Percentiles rank a stretch among this genome's conserved stretches.
Evolutionary conservation across 345 rosid genomes (phyloP).

Genomic region (Melaleuca quinquenervia): DNA sequence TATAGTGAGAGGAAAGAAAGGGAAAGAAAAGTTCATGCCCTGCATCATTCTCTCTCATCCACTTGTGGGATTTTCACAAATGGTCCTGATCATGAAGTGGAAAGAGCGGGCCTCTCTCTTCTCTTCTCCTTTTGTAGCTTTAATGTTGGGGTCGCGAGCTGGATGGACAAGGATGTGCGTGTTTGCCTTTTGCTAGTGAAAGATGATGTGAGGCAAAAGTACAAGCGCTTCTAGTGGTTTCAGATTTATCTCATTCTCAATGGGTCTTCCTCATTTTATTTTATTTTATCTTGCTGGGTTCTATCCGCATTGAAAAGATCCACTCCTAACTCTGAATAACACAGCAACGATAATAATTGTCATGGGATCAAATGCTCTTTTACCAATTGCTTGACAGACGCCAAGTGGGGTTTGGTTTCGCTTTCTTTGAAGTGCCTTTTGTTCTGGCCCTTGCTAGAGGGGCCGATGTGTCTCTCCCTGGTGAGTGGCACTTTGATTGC

Average conservation of each 20-base stretch:
- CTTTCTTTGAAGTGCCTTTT: neutral
- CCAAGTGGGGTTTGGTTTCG: neutral
- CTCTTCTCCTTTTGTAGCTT: neutral
- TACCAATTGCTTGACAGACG: neutral
- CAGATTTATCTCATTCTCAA: neutral
- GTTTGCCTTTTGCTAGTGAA: slow-evolving; percentile 1
- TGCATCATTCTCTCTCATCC: neutral
- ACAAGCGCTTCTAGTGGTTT: neutral
- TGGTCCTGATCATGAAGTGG: neutral
- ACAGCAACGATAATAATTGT: neutral
- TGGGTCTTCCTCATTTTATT: neutral
- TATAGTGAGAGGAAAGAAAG: neutral
- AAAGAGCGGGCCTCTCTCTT: neutral
- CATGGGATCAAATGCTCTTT: neutral
- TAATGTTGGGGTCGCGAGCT: neutral
- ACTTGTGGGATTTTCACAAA: neutral
- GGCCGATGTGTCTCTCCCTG: neutral
- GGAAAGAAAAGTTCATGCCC: neutral
- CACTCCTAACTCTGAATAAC: neutral
- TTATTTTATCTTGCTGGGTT: neutral
- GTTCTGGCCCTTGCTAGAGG: neutral
- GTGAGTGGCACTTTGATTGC: neutral
- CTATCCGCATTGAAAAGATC: neutral
- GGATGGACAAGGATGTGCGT: neutral
- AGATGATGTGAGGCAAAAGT: slow-evolving; percentile 5